Conservation (phyloP, 306 rosid species). For the Corylus heterophylla region DNA sequence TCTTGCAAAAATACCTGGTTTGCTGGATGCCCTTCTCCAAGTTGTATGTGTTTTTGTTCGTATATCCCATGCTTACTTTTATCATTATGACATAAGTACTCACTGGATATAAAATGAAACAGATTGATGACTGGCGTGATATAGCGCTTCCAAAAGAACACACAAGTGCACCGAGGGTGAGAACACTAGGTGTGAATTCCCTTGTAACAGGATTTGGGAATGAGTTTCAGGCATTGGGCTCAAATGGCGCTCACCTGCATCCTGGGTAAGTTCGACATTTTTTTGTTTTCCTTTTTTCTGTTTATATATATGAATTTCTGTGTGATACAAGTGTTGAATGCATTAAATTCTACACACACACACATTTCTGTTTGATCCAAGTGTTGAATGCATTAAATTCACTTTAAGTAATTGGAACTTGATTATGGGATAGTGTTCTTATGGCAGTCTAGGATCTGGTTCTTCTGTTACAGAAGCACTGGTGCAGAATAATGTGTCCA, state of each 20-base stretch:
- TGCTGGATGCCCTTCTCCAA: slow-evolving; percentile 97
- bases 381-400: slow-evolving; percentile 17
- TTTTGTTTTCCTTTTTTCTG: not conserved
- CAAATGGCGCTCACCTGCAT: slow-evolving; percentile 47
- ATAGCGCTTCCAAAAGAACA: slow-evolving; percentile 78
- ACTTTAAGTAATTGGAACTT: slow-evolving; percentile 23
- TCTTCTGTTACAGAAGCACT: slow-evolving; percentile 53
- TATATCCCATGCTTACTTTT: slow-evolving; percentile 6
- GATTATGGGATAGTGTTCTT: slow-evolving; percentile 32
- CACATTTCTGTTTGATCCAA: slow-evolving; percentile 2
- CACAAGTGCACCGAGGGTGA: slow-evolving; percentile 55
- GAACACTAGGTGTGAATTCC: slow-evolving; percentile 75
- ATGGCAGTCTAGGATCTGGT: slow-evolving; percentile 58
- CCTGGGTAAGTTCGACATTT: slow-evolving; percentile 52
- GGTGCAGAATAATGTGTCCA: slow-evolving; percentile 46
- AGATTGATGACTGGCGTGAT: slow-evolving; percentile 99
- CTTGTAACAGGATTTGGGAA: slow-evolving; percentile 83
- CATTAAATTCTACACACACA: not conserved
- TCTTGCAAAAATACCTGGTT: slow-evolving; percentile 80
- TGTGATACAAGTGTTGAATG: slow-evolving; percentile 15
- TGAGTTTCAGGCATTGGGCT: slow-evolving; percentile 64
- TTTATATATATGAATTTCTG: not conserved
- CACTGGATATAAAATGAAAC: slow-evolving; percentile 25
- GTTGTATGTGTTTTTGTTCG: slow-evolving; percentile 60
- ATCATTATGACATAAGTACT: not conserved